A percentile compares a stretch with the other conserved stretches of the same genome.
Evolutionary conservation across 768 basidiomycete genomes (phyloP).

Genomic region (Dioszegia crocea): DNA sequence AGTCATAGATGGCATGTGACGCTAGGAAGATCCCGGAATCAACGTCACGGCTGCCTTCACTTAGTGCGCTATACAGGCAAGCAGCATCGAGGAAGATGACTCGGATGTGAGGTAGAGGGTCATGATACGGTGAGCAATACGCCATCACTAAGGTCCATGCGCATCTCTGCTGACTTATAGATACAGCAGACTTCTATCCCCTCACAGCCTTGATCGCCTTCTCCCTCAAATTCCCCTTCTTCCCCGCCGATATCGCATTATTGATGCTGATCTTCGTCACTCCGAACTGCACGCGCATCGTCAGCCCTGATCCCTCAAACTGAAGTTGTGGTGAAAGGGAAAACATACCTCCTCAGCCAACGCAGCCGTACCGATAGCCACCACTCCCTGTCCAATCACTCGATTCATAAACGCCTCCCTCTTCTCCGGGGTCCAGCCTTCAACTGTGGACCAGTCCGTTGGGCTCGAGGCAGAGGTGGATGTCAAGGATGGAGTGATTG

Average conservation of each 20-base stretch:
- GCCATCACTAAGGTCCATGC: no score
- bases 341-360: slow-evolving; percentile 8
- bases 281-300: slow-evolving; percentile 1
- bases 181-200: no score
- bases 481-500: background rate
- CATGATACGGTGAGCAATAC: no score
- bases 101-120: no score
- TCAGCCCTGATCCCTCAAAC: background rate
- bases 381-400: background rate
- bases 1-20: no score
- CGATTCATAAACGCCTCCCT: slow-evolving; percentile 1
- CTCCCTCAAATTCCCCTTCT: slow-evolving; percentile 7
- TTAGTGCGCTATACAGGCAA: no score
- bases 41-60: no score
- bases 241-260: slow-evolving; percentile 10
- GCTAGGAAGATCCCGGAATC: no score
- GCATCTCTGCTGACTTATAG: no score
- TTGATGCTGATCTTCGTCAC: background rate
- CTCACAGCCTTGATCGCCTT: slow-evolving; percentile 5
- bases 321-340: background rate
- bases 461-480: background rate
- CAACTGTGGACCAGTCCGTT: background rate
- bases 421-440: slow-evolving; percentile 10
- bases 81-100: no score
- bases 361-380: background rate